Evolutionary conservation across 768 basidiomycete genomes (phyloP), one percentile per base, ranked within the genome.

Genomic region (Brasilioporus rufonigricans): DNA sequence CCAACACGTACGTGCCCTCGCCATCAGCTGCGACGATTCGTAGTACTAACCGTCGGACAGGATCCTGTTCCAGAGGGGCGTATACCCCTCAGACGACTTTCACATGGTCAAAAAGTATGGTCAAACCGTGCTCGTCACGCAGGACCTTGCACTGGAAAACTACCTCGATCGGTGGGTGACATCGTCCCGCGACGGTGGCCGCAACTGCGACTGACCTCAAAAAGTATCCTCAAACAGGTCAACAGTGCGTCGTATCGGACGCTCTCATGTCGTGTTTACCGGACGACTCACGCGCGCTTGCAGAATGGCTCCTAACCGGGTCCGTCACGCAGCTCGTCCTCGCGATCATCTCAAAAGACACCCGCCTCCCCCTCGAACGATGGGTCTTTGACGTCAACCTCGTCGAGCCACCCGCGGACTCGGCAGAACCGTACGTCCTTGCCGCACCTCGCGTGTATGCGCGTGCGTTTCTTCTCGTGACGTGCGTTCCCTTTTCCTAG

Each of bases 51-150:
- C 19, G 45, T 6, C 32, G 26, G 13, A 23, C 67, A 97, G 93
- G 16, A 96, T 98, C 64, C 77, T 99, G 50, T 99, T 96, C 74
- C 95, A 98, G 74, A 82, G 97, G 41, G 93, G 93, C 54, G 90
- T 99, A 19, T 99, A 98, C 70, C 97, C 97, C 3, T 87, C 92
- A 0, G 97, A 98, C 71, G 97, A 99, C 75, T 99, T 99, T 70
- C 89, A 93, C 67, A 95, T 97, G 92, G 96, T 99, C 56, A 99
- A 98, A 73, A 99, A 98, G 71, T 99, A 98, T 62, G 96, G 97
- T 0, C 87, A 98, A 67, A 94, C 93, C 0, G 91, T 99, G 49
- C 80, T 98, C 24, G 89, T 98, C 8, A 97, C 95, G 1, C 89
- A 94, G 60, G 96, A 99, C 62, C 84, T 94, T 44, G 89, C 89